Evolutionary conservation across 768 basidiomycete species (phyloP), one percentile per base, ranked within the genome.

Genomic region (Botryobasidium botryosum): DNA sequence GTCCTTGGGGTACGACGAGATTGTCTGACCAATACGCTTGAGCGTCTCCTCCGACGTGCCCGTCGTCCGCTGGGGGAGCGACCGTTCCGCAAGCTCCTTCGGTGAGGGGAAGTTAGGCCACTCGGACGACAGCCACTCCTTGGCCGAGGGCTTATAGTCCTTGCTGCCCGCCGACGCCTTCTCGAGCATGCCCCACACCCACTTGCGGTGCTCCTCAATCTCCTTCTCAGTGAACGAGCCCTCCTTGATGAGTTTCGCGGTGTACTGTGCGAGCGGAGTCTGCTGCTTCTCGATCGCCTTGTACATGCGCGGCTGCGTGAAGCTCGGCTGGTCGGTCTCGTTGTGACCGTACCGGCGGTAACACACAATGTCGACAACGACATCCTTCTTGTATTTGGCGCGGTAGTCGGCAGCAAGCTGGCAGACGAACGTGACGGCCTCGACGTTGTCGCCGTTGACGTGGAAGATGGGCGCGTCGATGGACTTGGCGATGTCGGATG

Each of bases 331-430:
- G 58, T 99, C 94, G 7, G 90, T 96, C 64, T 99, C 94, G 62
- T 99, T 99, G 66, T 99, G 94, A n/a, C 94, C 94, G 59, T 97
- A 77, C 44, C 90, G 87, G 51, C 94, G 84, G 68, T 96, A 99
- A 66, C 94, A 99, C 46, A 99, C 91, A 46, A 99, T 87, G 62
- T 99, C 92, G 50, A 99, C 66, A 56, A 99, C 92, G 51, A 99
- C 92, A 59, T 99, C 94, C 68, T 85, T 91, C 72, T 92, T 94
- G 72, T 79, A 99, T 64, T 88, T 92, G 53, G 92, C 90, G 40
- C 92, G 79, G 65, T 87, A 99, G 61, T 99, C 92, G 25, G 92
- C 92, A 23, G 92, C 94, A 45, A 99, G 78, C 56, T 92, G 90
- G 64, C 87, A 92, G 32, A 99, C 92, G 57, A 91, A 99, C 61